These are phyloP conservation scores for Talaromyces amestolkiae DNA, from an alignment of 2,329 filamentous ascomycete genomes.

Conservation along the genomic window DNA sequence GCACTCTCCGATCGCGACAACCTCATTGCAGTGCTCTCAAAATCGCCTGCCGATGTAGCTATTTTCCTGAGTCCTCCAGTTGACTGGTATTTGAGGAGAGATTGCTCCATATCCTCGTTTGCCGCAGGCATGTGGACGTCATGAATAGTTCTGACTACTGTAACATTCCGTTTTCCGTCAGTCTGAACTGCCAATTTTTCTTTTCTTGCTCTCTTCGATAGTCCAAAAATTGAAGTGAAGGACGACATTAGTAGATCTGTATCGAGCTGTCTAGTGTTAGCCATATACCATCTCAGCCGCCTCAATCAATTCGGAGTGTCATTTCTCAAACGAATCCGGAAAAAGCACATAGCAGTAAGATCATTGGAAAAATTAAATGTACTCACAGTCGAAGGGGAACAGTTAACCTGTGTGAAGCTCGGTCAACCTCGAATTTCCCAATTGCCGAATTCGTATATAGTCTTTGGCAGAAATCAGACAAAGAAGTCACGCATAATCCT, in stretches of 20 bases:
- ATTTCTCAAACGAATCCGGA: not conserved
- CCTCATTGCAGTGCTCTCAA: not conserved
- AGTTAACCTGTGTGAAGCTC: not conserved
- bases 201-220: not conserved
- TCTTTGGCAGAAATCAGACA: slow-evolving; percentile 3
- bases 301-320: not conserved
- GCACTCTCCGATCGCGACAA: slow-evolving; percentile 13
- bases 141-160: slow-evolving; percentile 5
- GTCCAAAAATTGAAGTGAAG: not conserved
- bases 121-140: slow-evolving; percentile 13
- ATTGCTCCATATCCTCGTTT: not conserved
- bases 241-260: slow-evolving; percentile 2
- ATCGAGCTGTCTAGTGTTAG: not conserved
- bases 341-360: not conserved
- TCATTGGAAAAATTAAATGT: not conserved
- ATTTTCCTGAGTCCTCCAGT: not conserved
- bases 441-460: not conserved
- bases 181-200: not conserved
- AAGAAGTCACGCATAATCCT: slow-evolving; percentile 5
- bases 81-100: not conserved
- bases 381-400: not conserved
- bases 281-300: not conserved
- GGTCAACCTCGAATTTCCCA: not conserved
- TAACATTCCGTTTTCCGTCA: slow-evolving; percentile 7
- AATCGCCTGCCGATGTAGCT: not conserved